Evolutionary conservation across 768 basidiomycete species (phyloP), one percentile per base, ranked within the genome.

Genomic region (Hortiboletus campestris): DNA sequence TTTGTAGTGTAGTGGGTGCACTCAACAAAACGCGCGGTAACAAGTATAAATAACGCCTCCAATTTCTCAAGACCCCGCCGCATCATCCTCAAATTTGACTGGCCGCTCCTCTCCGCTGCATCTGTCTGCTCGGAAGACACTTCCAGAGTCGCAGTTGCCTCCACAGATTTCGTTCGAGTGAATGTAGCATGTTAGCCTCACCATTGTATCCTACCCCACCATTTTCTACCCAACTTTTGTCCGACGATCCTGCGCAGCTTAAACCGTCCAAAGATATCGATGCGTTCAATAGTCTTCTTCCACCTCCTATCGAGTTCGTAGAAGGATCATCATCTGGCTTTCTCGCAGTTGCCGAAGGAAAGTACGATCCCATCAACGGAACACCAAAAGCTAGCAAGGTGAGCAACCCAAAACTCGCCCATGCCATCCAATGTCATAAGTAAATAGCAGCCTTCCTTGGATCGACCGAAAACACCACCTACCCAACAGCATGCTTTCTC

Each of bases 321-420:
- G 90, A 92, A 68, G 90, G 90, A 20, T 91, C 90, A 4, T 91
- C 90, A 14, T 84, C 89, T 42, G 89, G 89, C 3, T 74, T 84
- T 14, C 73, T 91, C 34, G 85, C 85, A 43, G 79, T 88, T 6
- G 80, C 82, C 25, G 87, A 88, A 62, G 84, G 84, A 41, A 90
- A 86, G 69, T 93, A 91, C 67, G 83, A 89, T 59, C 86, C 91
- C 28, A 90, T 93, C 68, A 93, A 92, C 60, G 81, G 75, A 43
- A 79, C 82, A 19, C 82, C 87, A 16, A 82, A 82, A 66, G 67
- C 76, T 35, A 63, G 72, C 55, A 81, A 82, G 65, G 84, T 84
- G 61, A 67, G 80, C 68, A 16, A 40, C 20, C 46, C 22, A 19
- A 39, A 46, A 35, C 41, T 36, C 2, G 17, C n/a, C 19, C 35